Conservation (phyloP, 1,139 yeast genomes). For the Debaryomyces subglobosus region DNA sequence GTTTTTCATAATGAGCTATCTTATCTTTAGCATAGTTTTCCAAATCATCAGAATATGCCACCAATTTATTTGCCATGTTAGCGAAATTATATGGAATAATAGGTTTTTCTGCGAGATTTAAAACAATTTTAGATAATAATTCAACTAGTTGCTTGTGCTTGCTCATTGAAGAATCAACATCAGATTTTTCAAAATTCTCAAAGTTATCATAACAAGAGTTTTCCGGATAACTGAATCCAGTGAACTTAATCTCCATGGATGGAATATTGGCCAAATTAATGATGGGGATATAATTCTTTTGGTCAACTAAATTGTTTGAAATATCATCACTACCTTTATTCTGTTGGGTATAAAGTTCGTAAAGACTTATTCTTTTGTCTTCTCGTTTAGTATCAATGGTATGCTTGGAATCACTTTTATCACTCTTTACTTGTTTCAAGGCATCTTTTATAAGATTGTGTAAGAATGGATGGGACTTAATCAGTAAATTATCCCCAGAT, state of each 20-base stretch:
- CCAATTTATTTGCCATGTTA: slow-evolving; percentile 50
- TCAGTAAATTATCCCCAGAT: slow-evolving; percentile 60
- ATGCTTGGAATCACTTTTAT: slow-evolving; percentile 10
- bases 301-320: slow-evolving; percentile 48
- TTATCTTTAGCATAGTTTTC: slow-evolving; percentile 39
- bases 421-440: slow-evolving; percentile 35
- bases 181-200: slow-evolving; percentile 49
- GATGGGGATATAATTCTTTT: slow-evolving; percentile 73
- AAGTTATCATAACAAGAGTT: slow-evolving; percentile 71
- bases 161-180: slow-evolving; percentile 58
- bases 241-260: slow-evolving; percentile 59
- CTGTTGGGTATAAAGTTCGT: slow-evolving; percentile 31
- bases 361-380: slow-evolving; percentile 19
- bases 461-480: slow-evolving; percentile 71
- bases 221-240: slow-evolving; percentile 51
- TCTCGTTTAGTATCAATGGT: slow-evolving; percentile 5
- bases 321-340: slow-evolving; percentile 30
- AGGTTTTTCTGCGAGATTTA: slow-evolving; percentile 72
- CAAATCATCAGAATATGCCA: slow-evolving; percentile 51
- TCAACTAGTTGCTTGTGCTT: slow-evolving; percentile 63
- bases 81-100: slow-evolving; percentile 69
- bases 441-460: slow-evolving; percentile 46
- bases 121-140: slow-evolving; percentile 52
- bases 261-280: slow-evolving; percentile 70
- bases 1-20: slow-evolving; percentile 21